phyloP scores from a whole-genome alignment of 495 filamentous ascomycete species.

The Penicillium bialowiezense region DNA sequence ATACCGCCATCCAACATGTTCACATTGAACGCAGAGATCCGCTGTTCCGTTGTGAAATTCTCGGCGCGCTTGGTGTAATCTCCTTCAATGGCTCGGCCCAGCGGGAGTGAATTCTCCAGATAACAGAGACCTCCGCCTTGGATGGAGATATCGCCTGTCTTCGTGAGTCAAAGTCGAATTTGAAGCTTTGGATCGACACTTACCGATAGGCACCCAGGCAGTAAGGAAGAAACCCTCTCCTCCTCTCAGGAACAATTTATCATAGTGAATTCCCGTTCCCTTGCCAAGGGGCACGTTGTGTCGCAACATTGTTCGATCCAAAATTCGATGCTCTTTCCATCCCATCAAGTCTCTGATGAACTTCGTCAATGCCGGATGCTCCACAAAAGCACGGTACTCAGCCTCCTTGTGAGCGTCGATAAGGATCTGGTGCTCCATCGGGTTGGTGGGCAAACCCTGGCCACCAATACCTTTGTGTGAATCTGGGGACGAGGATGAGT shows the following conservation, averaged over 20 bases:
- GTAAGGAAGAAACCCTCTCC: constrained; percentile 52
- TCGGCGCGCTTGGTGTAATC: constrained; percentile 14
- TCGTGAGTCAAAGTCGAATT: too few species aligned
- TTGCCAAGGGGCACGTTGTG: constrained; percentile 51
- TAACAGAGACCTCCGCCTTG: constrained; percentile 56
- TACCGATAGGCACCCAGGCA: constrained; percentile 55
- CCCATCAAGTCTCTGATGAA: constrained; percentile 48
- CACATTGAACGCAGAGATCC: constrained; percentile 20
- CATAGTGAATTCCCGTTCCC: constrained; percentile 55
- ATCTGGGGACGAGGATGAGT: constrained; percentile 34
- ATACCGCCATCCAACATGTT: constrained; percentile 22
- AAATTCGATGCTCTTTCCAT: constrained; percentile 45
- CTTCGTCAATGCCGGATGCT: constrained; percentile 41
- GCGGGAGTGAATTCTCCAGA: constrained; percentile 31
- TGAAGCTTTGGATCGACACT: not conserved
- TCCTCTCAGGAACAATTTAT: constrained; percentile 53
- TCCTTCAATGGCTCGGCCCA: constrained; percentile 18
- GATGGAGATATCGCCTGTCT: constrained; percentile 38
- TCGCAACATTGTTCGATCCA: constrained; percentile 44
- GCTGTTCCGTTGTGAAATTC: constrained; percentile 14
- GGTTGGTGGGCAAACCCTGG: constrained; percentile 30
- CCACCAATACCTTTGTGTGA: constrained; percentile 49
- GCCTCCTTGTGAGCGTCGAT: constrained; percentile 44
- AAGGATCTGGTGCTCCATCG: constrained; percentile 35
- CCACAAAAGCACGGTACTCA: constrained; percentile 49